Conservation (phyloP, 2,329 filamentous ascomycete species). For the Diaporthe nobilis region DNA sequence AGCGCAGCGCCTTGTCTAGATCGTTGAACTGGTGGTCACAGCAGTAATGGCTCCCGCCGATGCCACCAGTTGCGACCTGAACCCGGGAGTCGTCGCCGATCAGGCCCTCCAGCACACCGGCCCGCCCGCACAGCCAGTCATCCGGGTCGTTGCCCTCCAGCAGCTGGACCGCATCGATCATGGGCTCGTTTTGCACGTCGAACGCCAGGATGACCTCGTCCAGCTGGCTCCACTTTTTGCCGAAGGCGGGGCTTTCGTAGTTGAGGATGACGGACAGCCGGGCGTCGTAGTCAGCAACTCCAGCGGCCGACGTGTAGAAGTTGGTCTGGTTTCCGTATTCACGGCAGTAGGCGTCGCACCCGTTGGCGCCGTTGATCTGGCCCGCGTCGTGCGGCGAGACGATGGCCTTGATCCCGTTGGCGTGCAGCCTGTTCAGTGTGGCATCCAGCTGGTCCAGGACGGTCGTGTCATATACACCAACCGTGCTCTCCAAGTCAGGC, state of each 20-base stretch:
- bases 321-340: constrained; percentile 13
- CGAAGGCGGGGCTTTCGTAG: not conserved
- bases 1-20: constrained; percentile 8
- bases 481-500: not conserved
- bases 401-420: constrained; percentile 8
- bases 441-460: not conserved
- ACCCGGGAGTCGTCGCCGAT: not conserved
- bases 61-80: not conserved
- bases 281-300: not conserved
- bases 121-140: constrained; percentile 6
- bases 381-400: not conserved
- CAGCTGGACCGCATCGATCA: constrained; percentile 10
- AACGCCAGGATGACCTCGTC: constrained; percentile 1
- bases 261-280: not conserved
- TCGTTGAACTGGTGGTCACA: constrained; percentile 15
- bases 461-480: not conserved
- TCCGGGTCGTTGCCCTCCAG: constrained; percentile 1
- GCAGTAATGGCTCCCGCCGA: constrained; percentile 16
- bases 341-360: constrained; percentile 8
- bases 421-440: not conserved
- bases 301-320: not conserved
- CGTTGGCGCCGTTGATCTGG: constrained; percentile 14
- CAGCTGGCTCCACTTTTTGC: constrained; percentile 13
- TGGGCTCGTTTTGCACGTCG: constrained; percentile 8
- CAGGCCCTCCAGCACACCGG: not conserved